Evolutionary conservation across 331 rosid species (phyloP), one percentile per base, ranked within the genome.

Genomic region (Malus hybrid): DNA sequence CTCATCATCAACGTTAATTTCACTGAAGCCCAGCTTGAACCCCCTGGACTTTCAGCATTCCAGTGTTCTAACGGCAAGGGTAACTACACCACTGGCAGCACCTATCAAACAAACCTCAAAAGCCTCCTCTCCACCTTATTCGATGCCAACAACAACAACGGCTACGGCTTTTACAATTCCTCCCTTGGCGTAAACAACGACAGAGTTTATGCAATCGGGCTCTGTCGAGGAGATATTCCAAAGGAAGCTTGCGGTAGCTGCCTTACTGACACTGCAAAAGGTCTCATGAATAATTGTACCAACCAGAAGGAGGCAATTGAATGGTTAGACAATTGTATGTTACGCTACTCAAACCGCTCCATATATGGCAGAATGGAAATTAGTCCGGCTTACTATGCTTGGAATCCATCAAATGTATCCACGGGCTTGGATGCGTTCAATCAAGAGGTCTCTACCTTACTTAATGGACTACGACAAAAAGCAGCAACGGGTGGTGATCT

Each of bases 221-320:
- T 90, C 10, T 90, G 90, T 18, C 57, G 86, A 72, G 91, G 87
- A 50, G 93, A 89, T 2, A 19, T 75, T 9, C 22, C 55, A 10
- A 66, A 32, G 6, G 74, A 71, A 0, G 69, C 2, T 3, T 91
- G 93, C 50, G 83, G 67, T 4, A 65, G 10, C 19, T 89, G 92
- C 78, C 76, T 86, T 11, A 10, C 20, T 0, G 3, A 59, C 29
- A 46, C 90, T 0, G 11, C 48, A 9, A 7, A 8, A 5, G 65
- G 7, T 12, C 84, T 85, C 73, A 11, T 39, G 1, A 19, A 29
- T 18, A 27, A 6, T 13, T 71, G 93, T 73, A 66, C 81, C 3
- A 1, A 27, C 6, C 83, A 70, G 55, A 89, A 83, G 67, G 91
- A 76, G 63, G 90, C 91, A 7, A 74, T 86, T 7, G 80, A 63